These are phyloP conservation scores for Pascua guehoae DNA, from an alignment of 1,284 basidiomycete genomes.

Conservation along the genomic window DNA sequence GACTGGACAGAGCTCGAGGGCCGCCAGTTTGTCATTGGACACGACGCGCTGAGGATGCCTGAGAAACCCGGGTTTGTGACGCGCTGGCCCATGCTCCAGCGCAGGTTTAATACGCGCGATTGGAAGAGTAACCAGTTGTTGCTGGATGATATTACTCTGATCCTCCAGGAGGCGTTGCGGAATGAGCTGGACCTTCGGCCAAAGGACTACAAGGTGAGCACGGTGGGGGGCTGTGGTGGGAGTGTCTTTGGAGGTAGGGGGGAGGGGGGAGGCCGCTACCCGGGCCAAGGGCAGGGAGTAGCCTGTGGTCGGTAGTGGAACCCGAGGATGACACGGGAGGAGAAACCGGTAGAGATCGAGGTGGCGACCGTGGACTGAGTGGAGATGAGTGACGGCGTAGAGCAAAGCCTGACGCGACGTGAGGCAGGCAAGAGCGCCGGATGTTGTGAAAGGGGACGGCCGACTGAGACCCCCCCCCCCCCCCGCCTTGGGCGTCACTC, in stretches of 20 bases:
- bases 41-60: slow-evolving; percentile 70
- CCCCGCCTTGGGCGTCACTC: no score
- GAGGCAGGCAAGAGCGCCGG: no score
- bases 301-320: no score
- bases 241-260: slow-evolving; percentile 5
- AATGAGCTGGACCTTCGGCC: slow-evolving; percentile 62
- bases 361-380: no score
- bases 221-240: slow-evolving; percentile 53
- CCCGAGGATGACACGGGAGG: no score
- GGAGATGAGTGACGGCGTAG: no score
- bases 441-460: no score
- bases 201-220: slow-evolving; percentile 53
- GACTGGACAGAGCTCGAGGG: slow-evolving; percentile 66
- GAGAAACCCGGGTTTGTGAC: slow-evolving; percentile 63
- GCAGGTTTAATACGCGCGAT: slow-evolving; percentile 72
- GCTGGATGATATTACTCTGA: slow-evolving; percentile 70
- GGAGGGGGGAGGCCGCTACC: no score
- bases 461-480: no score
- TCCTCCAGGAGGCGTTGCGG: slow-evolving; percentile 61
- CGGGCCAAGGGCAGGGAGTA: no score
- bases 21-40: slow-evolving; percentile 35
- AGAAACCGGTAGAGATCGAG: no score
- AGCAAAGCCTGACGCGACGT: no score
- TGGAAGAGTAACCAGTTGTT: slow-evolving; percentile 67
- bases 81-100: slow-evolving; percentile 71